These are phyloP conservation scores for Xylariaceae sp. DNA, from an alignment of 2,329 filamentous ascomycete genomes.

Conservation along the genomic window DNA sequence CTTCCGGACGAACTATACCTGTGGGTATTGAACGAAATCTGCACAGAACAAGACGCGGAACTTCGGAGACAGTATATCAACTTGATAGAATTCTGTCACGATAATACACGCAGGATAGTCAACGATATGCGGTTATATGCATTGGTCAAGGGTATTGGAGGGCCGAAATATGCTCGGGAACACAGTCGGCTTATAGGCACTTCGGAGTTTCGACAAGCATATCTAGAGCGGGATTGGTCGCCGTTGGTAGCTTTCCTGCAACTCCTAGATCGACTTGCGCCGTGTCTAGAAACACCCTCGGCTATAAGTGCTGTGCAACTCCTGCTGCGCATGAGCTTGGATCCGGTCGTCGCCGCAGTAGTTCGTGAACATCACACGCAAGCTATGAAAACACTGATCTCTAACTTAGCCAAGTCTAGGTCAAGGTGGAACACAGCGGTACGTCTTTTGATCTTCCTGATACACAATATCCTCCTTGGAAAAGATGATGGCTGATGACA, in stretches of 20 bases:
- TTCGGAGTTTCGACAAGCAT: constrained; percentile 28
- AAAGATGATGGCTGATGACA: constrained; percentile 6
- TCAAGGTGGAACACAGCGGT: constrained; percentile 41
- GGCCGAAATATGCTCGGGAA: constrained; percentile 41
- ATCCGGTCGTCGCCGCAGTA: constrained; percentile 39
- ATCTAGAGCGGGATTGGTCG: constrained; percentile 42
- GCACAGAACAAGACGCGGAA: constrained; percentile 48
- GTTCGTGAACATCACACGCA: constrained; percentile 26
- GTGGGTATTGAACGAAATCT: constrained; percentile 61
- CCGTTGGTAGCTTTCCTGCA: constrained; percentile 40
- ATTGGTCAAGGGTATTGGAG: constrained; percentile 57
- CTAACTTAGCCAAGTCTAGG: constrained; percentile 35
- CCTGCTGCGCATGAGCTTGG: constrained; percentile 52
- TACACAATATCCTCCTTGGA: background rate
- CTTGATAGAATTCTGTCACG: constrained; percentile 43
- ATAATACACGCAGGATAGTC: constrained; percentile 42
- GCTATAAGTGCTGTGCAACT: constrained; percentile 40
- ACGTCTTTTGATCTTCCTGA: constrained; percentile 25
- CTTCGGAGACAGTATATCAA: constrained; percentile 57
- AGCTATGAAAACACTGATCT: constrained; percentile 41
- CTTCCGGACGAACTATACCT: constrained; percentile 60
- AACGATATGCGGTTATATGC: constrained; percentile 42
- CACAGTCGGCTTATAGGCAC: constrained; percentile 24
- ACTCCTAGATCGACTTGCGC: constrained; percentile 38
- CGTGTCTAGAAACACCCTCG: constrained; percentile 33